Percentiles rank a stretch among this genome's conserved stretches.
Conservation (phyloP, 345 rosid species). For the Pistacia vera region DNA sequence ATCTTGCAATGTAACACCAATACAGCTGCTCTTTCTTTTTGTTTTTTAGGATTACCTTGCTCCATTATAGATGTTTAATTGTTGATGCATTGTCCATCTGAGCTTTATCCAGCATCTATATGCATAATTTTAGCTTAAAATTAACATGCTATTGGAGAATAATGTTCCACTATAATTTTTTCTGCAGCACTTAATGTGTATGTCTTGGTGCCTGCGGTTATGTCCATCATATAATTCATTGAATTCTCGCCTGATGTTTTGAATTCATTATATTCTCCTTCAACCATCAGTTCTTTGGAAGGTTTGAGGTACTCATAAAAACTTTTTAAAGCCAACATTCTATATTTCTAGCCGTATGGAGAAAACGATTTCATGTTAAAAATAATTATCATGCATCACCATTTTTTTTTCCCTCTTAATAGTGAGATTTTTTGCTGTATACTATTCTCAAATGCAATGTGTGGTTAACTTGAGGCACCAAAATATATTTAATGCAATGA, state of each 20-base stretch:
- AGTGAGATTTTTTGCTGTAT: background rate
- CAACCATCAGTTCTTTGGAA: conserved; percentile 91
- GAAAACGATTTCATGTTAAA: background rate
- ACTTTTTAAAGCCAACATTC: background rate
- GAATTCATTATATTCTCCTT: conserved; percentile 93
- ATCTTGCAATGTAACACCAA: background rate
- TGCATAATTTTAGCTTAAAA: background rate
- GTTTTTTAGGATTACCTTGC: no score
- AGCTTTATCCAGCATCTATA: background rate
- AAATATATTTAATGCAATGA: background rate
- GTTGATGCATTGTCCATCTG: background rate
- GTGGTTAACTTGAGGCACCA: background rate
- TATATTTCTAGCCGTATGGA: background rate
- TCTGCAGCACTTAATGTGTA: background rate
- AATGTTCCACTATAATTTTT: background rate
- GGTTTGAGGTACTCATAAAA: conserved; percentile 62
- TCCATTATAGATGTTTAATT: background rate
- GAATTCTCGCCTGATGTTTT: conserved; percentile 90
- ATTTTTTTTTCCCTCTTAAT: background rate
- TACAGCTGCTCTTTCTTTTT: background rate
- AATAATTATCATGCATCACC: background rate
- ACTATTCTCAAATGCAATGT: conserved; percentile 1
- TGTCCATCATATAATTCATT: conserved; percentile 79
- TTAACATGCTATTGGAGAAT: background rate
- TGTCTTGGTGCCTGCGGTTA: conserved; percentile 56